Evolutionary conservation across 139 green algal species (phyloP).

Genomic region (Chlorella sorokiniana): DNA sequence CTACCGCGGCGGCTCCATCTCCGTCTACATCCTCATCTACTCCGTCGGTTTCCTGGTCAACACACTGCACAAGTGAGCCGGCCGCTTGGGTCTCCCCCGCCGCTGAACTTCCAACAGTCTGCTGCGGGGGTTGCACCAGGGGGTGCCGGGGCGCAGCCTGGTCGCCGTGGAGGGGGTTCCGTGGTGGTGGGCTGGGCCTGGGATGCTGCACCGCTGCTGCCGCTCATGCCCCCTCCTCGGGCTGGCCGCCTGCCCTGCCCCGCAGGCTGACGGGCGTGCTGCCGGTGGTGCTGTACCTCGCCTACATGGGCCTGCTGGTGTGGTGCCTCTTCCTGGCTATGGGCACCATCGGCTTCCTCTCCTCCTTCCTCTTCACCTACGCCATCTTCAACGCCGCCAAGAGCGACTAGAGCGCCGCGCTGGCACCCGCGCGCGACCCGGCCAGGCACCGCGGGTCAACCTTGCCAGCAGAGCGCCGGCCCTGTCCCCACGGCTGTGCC

Average conservation of each 20-base stretch:
- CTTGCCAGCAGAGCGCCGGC: no score
- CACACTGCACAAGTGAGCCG: slow-evolving; percentile 26
- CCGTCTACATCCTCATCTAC: slow-evolving; percentile 64
- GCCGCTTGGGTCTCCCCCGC: no score
- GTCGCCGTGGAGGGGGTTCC: no score
- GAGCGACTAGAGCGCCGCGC: no score
- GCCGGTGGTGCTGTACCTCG: slow-evolving; percentile 83
- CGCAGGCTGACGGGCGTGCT: slow-evolving; percentile 72
- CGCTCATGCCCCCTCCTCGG: neutral
- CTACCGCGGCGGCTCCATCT: slow-evolving; percentile 75
- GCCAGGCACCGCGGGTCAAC: no score
- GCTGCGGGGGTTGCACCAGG: no score
- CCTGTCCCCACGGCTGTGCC: no score
- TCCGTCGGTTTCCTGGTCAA: slow-evolving; percentile 28
- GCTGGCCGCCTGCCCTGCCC: neutral
- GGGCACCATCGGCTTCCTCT: slow-evolving; percentile 82
- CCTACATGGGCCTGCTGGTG: slow-evolving; percentile 84
- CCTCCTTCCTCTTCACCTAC: slow-evolving; percentile 62
- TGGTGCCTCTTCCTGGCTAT: slow-evolving; percentile 81
- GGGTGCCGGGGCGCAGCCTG: no score
- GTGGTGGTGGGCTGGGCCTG: no score
- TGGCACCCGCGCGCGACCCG: no score
- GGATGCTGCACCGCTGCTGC: no score
- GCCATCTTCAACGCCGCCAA: slow-evolving; percentile 66
- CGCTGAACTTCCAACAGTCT: no score